Conservation (phyloP, 2,329 filamentous ascomycete species). For the Eurotiales sp. region DNA sequence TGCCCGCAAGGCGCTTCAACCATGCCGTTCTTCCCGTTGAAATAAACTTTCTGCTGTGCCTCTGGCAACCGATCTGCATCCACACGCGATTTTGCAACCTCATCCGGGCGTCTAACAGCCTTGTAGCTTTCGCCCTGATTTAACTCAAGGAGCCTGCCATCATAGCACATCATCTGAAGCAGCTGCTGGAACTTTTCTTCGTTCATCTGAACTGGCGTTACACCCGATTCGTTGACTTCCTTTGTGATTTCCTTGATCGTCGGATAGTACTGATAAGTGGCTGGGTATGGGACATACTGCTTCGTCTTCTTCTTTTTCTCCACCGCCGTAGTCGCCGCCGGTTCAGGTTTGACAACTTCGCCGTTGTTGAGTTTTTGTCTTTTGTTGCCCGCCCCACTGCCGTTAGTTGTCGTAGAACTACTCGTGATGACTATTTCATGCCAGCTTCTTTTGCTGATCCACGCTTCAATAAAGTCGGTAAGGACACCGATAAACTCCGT, state of each 20-base stretch:
- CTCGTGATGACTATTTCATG: slow-evolving; percentile 48
- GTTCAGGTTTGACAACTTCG: slow-evolving; percentile 23
- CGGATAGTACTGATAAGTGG: slow-evolving; percentile 73
- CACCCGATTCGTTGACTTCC: slow-evolving; percentile 64
- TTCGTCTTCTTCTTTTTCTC: too few species aligned
- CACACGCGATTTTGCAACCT: slow-evolving; percentile 17
- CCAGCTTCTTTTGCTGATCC: slow-evolving; percentile 69
- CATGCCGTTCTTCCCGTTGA: slow-evolving; percentile 64
- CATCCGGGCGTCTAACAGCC: slow-evolving; percentile 38
- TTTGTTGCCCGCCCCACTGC: slow-evolving; percentile 18
- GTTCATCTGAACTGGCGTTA: slow-evolving; percentile 66
- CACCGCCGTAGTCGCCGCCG: slow-evolving; percentile 7
- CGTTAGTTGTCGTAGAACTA: slow-evolving; percentile 30
- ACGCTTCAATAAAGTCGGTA: slow-evolving; percentile 68
- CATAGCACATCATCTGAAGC: slow-evolving; percentile 82
- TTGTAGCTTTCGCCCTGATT: slow-evolving; percentile 50
- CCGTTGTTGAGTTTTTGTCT: slow-evolving; percentile 14
- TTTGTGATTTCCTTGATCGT: slow-evolving; percentile 74
- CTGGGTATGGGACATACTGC: slow-evolving; percentile 49
- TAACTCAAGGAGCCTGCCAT: slow-evolving; percentile 70
- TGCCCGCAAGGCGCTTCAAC: slow-evolving; percentile 86
- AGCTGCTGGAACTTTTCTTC: slow-evolving; percentile 80
- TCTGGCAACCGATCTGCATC: slow-evolving; percentile 17
- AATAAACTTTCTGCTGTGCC: slow-evolving; percentile 27
- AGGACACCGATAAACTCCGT: slow-evolving; percentile 80